Evolutionary conservation across 257 asterid genomes (phyloP), one percentile per base, ranked within the genome.

Genomic region (Leptodermis oblonga): DNA sequence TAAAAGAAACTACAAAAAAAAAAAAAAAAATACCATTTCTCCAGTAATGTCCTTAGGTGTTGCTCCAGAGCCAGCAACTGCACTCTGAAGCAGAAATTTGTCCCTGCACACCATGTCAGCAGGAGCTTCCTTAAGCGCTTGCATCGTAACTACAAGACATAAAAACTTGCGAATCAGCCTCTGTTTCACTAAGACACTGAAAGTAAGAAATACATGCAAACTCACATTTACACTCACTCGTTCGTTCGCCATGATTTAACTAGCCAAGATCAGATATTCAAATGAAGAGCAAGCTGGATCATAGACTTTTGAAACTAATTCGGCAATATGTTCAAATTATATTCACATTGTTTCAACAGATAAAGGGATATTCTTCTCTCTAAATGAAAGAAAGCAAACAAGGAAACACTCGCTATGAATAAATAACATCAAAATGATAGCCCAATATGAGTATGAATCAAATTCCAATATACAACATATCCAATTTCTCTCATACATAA

Each of bases 61-160:
- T 18, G 77, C 66, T 22, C 83, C 89, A 30, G 86, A 36, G 37
- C 79, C 77, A n/a, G 84, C 91, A 48, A 87, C 79, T 17, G 82
- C 86, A 72, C 98, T 87, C 81, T 92, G 98, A 78, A 92, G 90
- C 75, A 88, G 80, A 82, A 92, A 92, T 69, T 92, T 87, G 81
- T 92, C 98, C 82, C 76, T 89, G 87, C 98, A 92, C 69, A 81
- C 90, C 92, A 92, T 76, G 13, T 87, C 96, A 52, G 84, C 59
- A 70, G 98, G 98, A 49, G 82, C 86, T 75, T 92, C 96, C 82
- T 85, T 89, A 36, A 84, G 96, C 25, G 94, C 98, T 85, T 83
- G 83, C 86, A 70, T 82, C 8, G 85, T 84, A 55, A 89, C 92
- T 84, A 58, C 71, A 74, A 72, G 72, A 73, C 18, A 60, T 3